Evolutionary conservation across 2,329 filamentous ascomycete genomes (phyloP).

Genomic region (Exophiala alcalophila): DNA sequence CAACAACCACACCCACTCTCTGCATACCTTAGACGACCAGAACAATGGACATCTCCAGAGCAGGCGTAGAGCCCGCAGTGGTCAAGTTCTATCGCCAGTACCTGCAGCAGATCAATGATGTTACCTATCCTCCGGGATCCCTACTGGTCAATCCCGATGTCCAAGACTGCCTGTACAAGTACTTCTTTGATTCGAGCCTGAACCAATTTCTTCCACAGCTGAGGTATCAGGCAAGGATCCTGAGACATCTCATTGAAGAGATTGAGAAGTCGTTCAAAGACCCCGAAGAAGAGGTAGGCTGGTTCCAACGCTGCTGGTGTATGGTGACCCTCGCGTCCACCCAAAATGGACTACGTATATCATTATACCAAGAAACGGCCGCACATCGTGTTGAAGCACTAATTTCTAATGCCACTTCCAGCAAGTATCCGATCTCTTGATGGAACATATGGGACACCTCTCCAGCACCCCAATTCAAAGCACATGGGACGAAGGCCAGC

Average conservation of each 20-base stretch:
- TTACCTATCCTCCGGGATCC: conserved; percentile 62
- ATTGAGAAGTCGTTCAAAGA: conserved; percentile 74
- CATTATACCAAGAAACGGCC: too few relatives aligned
- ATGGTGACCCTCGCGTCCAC: neutral
- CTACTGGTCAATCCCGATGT: conserved; percentile 59
- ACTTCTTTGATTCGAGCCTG: conserved; percentile 57
- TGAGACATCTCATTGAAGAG: conserved; percentile 68
- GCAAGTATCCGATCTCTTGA: conserved; percentile 81
- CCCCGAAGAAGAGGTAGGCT: conserved; percentile 71
- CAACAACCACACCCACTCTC: neutral
- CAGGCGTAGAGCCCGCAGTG: conserved; percentile 39
- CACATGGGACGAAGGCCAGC: conserved; percentile 63
- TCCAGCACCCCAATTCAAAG: conserved; percentile 63
- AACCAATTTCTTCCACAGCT: conserved; percentile 53
- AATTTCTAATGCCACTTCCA: conserved; percentile 40
- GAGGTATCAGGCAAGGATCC: conserved; percentile 66
- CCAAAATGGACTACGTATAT: too few relatives aligned
- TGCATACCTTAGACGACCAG: neutral
- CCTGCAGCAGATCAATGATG: conserved; percentile 67
- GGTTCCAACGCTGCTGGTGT: neutral
- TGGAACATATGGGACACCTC: conserved; percentile 64
- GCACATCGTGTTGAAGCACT: conserved; percentile 16
- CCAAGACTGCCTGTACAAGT: conserved; percentile 64
- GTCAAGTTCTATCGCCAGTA: conserved; percentile 69
- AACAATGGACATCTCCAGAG: conserved; percentile 22